Evolutionary conservation across 1,139 yeast genomes (phyloP).

Genomic region (Blastobotrys niveus): DNA sequence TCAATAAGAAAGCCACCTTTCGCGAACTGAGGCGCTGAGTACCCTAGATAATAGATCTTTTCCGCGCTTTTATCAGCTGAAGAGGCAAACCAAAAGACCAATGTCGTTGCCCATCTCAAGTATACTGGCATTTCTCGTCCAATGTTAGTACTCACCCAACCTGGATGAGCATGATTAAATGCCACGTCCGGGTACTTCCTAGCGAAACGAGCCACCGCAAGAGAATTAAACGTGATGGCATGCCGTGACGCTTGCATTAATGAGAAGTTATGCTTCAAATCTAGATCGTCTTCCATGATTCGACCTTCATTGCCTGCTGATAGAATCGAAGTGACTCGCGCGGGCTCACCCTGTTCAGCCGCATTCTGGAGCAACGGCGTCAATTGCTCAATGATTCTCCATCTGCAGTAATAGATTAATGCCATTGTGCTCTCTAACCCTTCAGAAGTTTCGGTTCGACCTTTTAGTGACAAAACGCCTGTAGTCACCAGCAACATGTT

Average conservation of each 20-base stretch:
- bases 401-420: conserved; percentile 29
- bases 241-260: conserved; percentile 15
- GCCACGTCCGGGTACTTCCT: conserved; percentile 26
- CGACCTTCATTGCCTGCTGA: conserved; percentile 26
- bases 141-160: conserved; percentile 27
- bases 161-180: conserved; percentile 30
- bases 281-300: conserved; percentile 28
- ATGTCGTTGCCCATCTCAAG: conserved; percentile 16
- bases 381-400: conserved; percentile 25
- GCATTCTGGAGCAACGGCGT: conserved; percentile 28
- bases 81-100: conserved; percentile 1
- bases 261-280: conserved; percentile 23
- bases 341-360: conserved; percentile 23
- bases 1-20: conserved; percentile 24
- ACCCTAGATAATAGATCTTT: conserved; percentile 23
- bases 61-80: conserved; percentile 24
- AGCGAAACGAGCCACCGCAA: conserved; percentile 25
- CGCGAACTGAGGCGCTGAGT: conserved; percentile 21
- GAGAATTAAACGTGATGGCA: conserved; percentile 22
- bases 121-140: conserved; percentile 26
- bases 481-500: conserved; percentile 27
- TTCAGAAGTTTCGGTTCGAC: conserved; percentile 28
- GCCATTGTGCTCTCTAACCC: conserved; percentile 30
- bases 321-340: conserved; percentile 30
- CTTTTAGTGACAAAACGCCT: conserved; percentile 23